Evolutionary conservation across 805 yeast genomes (phyloP), one percentile per base, ranked within the genome.

Genomic region (Zygosaccharomyces bisporus): DNA sequence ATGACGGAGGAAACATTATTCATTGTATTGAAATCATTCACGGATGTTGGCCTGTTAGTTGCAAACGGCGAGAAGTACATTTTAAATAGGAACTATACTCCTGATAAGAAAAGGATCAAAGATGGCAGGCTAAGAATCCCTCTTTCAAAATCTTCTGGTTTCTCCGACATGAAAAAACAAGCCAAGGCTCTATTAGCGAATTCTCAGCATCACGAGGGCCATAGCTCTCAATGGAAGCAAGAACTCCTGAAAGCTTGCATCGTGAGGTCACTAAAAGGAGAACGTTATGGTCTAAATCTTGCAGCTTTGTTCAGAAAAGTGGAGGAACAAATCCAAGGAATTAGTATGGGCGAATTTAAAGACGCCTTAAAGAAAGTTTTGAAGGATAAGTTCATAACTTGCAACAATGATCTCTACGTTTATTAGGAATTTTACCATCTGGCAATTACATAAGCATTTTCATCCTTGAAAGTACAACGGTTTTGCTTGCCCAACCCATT

Each of bases 281-380:
- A 33, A 17, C 20, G 29, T 3, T 29, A 36, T 14, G 56, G 54
- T 2, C 14, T 52, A 6, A 29, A 47, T 6, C 46, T 42, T 27
- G 47, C 49, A 9, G 41, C 36, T 7, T 39, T 61, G 13, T 31
- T 45, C 5, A 43, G 45, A 2, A 31, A 34, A 13, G 55, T 56
- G 4, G 43, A 47, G 9, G 14, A 37, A 2, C 57, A 55, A 27
- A 31, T 52, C 3, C 41, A 38, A 7, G 67, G 65, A 1, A 44
- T 54, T 32, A 63, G 67, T 48, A 44, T 59, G 1, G 67, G 68
- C 14, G 68, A 63, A 19, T 60, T 61, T 41, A 60, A 52, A 34
- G 62, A 58, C n/a, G 65, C 66, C 4, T 36, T 63, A 14, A 23
- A 50, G 2, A 46, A 42, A 14, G 18, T 40, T 3, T 34, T 51